phyloP scores from a whole-genome alignment of 768 basidiomycete species.

The Mycena filopes region DNA sequence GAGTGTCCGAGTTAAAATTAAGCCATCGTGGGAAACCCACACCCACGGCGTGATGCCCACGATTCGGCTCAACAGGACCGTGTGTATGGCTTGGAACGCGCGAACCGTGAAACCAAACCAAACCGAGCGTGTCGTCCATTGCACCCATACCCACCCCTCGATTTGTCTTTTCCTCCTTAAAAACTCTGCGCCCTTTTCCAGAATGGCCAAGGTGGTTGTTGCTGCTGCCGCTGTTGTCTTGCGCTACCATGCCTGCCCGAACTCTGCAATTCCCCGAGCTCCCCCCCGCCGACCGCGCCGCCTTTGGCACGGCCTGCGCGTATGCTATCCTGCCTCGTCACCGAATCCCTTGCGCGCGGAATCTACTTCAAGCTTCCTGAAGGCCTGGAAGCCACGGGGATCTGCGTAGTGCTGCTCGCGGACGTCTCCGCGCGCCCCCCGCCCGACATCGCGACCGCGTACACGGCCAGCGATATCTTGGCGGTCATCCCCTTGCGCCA shows the following conservation, averaged over 20 bases:
- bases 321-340: constrained; percentile 66
- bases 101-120: constrained; percentile 8
- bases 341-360: constrained; percentile 62
- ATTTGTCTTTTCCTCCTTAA: constrained; percentile 21
- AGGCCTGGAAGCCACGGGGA: constrained; percentile 47
- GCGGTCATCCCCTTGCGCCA: constrained; percentile 59
- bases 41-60: neutral
- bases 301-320: constrained; percentile 61
- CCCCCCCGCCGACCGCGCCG: constrained; percentile 52
- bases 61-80: no score
- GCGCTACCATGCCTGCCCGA: constrained; percentile 41
- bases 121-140: constrained; percentile 7
- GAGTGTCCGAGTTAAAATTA: constrained; percentile 1
- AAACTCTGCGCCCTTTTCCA: neutral
- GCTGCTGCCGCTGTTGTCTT: neutral
- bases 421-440: constrained; percentile 40
- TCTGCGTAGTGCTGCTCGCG: constrained; percentile 52
- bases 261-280: constrained; percentile 42
- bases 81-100: no score
- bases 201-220: no score
- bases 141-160: constrained; percentile 5
- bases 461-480: constrained; percentile 50
- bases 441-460: constrained; percentile 32
- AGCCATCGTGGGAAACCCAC: neutral
- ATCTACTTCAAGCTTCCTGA: constrained; percentile 53